A percentile compares a stretch with the other conserved stretches of the same genome.
These are phyloP conservation scores for Thelonectria olida DNA, from an alignment of 2,329 filamentous ascomycete species.

Conservation along the genomic window DNA sequence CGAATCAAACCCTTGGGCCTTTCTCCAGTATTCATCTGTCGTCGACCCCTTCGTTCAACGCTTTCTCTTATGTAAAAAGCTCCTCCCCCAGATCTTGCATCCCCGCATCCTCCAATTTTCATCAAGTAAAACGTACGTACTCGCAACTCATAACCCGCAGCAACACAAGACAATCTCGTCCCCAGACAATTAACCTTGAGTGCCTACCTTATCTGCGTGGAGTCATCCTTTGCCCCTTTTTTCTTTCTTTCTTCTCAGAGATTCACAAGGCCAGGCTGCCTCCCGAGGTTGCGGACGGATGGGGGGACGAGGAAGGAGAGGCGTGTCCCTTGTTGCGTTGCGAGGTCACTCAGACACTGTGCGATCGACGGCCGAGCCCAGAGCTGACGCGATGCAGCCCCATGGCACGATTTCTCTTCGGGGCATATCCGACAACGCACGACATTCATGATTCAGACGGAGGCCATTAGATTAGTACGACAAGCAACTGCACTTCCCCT, in stretches of 20 bases:
- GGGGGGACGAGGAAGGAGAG: neutral
- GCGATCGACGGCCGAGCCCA: too few relatives aligned
- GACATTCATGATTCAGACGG: too few relatives aligned
- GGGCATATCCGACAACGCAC: neutral
- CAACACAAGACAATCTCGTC: neutral
- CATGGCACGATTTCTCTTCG: neutral
- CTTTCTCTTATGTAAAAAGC: constrained; percentile 17
- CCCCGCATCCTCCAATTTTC: constrained; percentile 32
- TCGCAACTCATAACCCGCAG: constrained; percentile 18
- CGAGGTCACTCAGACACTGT: neutral
- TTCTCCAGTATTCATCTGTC: neutral
- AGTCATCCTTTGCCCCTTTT: neutral
- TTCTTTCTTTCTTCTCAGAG: neutral
- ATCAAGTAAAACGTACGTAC: constrained; percentile 40
- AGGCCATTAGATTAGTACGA: neutral
- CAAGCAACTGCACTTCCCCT: neutral
- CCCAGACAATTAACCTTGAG: constrained; percentile 3
- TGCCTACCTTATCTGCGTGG: neutral
- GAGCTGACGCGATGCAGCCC: neutral
- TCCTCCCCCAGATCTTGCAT: constrained; percentile 14
- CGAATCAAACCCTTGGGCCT: neutral
- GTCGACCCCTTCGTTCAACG: neutral
- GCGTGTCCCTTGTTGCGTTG: neutral
- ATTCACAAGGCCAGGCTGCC: neutral
- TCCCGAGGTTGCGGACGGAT: neutral